Evolutionary conservation across 1,284 basidiomycete genomes (phyloP).

Genomic region (Ustilago vetiveriae): DNA sequence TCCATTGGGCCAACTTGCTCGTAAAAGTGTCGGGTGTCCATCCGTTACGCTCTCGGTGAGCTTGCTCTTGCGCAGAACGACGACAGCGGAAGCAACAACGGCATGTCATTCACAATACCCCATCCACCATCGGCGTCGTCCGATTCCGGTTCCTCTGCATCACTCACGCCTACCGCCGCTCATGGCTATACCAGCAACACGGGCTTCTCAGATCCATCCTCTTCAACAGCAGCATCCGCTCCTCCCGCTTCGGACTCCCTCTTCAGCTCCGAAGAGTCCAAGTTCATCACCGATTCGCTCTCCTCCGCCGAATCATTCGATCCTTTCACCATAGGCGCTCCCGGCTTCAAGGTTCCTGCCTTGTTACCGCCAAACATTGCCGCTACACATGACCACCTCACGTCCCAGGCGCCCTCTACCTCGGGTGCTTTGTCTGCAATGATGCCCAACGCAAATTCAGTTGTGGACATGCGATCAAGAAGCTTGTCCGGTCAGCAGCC

Average conservation of each 20-base stretch:
- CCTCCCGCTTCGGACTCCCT: conserved; percentile 31
- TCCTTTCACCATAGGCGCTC: conserved; percentile 58
- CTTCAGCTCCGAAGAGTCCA: conserved; percentile 56
- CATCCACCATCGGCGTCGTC: conserved; percentile 39
- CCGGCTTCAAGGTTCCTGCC: conserved; percentile 58
- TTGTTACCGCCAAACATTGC: conserved; percentile 50
- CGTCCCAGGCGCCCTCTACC: conserved; percentile 1
- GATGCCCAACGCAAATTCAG: neutral
- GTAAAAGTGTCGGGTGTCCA: no score
- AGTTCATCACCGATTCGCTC: conserved; percentile 58
- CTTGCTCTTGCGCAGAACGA: neutral
- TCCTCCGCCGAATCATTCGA: conserved; percentile 54
- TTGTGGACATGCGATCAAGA: conserved; percentile 19
- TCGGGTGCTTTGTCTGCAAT: conserved; percentile 3
- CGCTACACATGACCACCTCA: conserved; percentile 25
- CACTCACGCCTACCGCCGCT: conserved; percentile 37
- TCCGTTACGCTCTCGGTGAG: no score
- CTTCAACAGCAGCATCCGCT: conserved; percentile 5
- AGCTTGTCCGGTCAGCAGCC: conserved; percentile 18
- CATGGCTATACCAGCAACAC: conserved; percentile 23
- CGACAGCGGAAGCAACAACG: no score
- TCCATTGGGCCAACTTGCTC: neutral
- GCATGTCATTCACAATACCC: conserved; percentile 41
- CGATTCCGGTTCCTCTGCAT: conserved; percentile 42
- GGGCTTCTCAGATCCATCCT: conserved; percentile 23